Evolutionary conservation across 345 rosid species (phyloP).

Genomic region (Litchi chinensis): DNA sequence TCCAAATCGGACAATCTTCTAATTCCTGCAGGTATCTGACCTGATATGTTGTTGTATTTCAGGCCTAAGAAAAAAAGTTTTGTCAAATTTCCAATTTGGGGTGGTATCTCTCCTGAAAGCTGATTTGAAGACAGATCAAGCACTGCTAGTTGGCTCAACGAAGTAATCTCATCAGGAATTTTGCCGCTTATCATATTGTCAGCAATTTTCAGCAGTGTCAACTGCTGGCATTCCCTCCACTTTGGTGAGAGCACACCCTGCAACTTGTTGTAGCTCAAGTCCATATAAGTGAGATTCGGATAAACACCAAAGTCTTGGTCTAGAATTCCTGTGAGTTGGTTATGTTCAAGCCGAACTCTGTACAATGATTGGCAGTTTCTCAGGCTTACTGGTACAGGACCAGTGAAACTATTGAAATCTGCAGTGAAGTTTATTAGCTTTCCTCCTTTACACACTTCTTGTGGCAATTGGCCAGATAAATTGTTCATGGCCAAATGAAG

Average conservation of each 20-base stretch:
- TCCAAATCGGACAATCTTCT: slow-evolving; percentile 16
- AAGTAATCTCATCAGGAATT: slow-evolving; percentile 29
- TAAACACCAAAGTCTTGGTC: slow-evolving; percentile 29
- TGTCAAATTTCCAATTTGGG: slow-evolving; percentile 25
- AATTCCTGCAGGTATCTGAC: slow-evolving; percentile 22
- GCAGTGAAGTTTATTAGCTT: slow-evolving; percentile 31
- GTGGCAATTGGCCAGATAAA: slow-evolving; percentile 34
- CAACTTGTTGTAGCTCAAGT: slow-evolving; percentile 36
- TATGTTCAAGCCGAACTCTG: slow-evolving; percentile 35
- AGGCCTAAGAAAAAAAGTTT: slow-evolving; percentile 17
- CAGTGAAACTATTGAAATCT: slow-evolving; percentile 28
- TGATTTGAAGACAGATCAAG: slow-evolving; percentile 34
- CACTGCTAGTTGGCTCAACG: slow-evolving; percentile 16
- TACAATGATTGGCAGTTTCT: slow-evolving; percentile 25
- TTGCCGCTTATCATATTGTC: slow-evolving; percentile 25
- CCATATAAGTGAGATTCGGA: slow-evolving; percentile 38
- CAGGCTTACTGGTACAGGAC: slow-evolving; percentile 35
- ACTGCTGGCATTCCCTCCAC: slow-evolving; percentile 35
- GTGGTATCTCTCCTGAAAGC: slow-evolving; percentile 29
- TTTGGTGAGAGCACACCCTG: slow-evolving; percentile 29
- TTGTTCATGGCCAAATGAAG: slow-evolving; percentile 29
- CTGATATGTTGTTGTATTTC: slow-evolving; percentile 27
- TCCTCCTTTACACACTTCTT: slow-evolving; percentile 27
- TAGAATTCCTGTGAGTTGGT: slow-evolving; percentile 33
- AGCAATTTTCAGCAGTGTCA: slow-evolving; percentile 18